Base-by-base conservation (phyloP, 2,329 filamentous ascomycete genomes). In the Aureobasidium lini region DNA sequence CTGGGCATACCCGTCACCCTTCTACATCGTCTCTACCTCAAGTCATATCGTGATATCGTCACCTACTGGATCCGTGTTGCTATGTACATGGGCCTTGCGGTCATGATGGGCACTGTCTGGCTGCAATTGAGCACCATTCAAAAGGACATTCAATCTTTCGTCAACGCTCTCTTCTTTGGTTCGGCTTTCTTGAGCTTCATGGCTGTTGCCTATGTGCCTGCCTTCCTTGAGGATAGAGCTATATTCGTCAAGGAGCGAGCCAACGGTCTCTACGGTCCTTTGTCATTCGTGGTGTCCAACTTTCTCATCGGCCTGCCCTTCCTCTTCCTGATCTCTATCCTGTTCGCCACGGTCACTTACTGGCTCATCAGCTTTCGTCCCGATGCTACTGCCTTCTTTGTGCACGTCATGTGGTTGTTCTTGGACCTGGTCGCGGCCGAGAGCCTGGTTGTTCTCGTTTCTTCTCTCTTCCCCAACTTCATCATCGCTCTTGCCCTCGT, bases 81-180 rank as follows among this genome's bases (percentile, higher is more conserved):
- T 36, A 94, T 94, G 89, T 93, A 94, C 69, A 76, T 85, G 52
- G 83, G 82, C 71, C 78, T 94, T 7, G 88, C 89, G 1, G 82
- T 93, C 64, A 85, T 93, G 81, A 90, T 91, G 85, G 89, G 90
- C 2, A 94, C 90, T 0, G 88, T 95, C 6, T 95, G 88, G 85
- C 74, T 94, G n/a, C 82, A 89, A 2, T 78, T 95, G 1, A 72
- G 79, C 3, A 77, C 84, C 0, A 74, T 78, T 0, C 89, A 94
- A 69, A 76, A 80, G 46, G 85, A 86, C 60, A 93, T 95, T 63
- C 85, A 89, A 65, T 83, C 89, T 0, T 87, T 89, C 64, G 88
- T 85, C 70, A 95, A 94, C 68, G 87, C 88, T 18, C 86, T 94
- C 63, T 77, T 78, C 71, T 78, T 77, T 66, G 74, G 75, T 50